Base-by-base conservation (phyloP, 179 eudicot species). In the Gypsophila paniculata region DNA sequence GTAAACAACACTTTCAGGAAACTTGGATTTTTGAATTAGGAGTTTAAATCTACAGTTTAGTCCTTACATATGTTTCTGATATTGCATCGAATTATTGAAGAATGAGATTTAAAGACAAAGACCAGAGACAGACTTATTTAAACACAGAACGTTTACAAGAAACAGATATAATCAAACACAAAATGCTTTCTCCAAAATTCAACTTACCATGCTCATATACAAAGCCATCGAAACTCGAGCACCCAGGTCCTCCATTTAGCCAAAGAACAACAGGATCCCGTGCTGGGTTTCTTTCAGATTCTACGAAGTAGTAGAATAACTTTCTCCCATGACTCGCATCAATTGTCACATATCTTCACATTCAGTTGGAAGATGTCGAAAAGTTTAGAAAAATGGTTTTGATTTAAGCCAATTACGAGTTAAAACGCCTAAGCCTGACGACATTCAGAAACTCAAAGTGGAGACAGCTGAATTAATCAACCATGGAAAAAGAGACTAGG, bases 191-290 rank as follows among this genome's bases (percentile, higher is more conserved):
- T 12, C 8, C 14, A 58, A 12, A 23, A 22, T 1, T 22, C 13
- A 39, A 8, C 22, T 53, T 85, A 94, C 99, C 99, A 71, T 91
- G 92, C 73, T 94, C 99, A 72, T 91, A 94, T 34, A 94, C 89
- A 54, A 91, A 94, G 19, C 93, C 99, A 85, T 94, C 99, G 39
- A 94, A 89, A 82, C 99, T 94, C 26, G 97, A 94, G 86, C 99
- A 94, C 5, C 99, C 99, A 8, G 99, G 99, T 34, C 97, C 99
- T 5, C 99, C 99, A 78, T 94, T 94, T 18, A 94, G 97, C 99
- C 99, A 94, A 29, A 94, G 88, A 76, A 94, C 97, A 67, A 94
- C 85, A 61, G 99, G 99, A 79, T 94, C 99, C 51, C 77, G 59
- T 6, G 89, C 77, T 61, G 96, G 89, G 65, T 81, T 85, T 42